These are phyloP conservation scores for Herpetomonas samuelpessoai DNA, from an alignment of 208 protist species.

Conservation along the genomic window DNA sequence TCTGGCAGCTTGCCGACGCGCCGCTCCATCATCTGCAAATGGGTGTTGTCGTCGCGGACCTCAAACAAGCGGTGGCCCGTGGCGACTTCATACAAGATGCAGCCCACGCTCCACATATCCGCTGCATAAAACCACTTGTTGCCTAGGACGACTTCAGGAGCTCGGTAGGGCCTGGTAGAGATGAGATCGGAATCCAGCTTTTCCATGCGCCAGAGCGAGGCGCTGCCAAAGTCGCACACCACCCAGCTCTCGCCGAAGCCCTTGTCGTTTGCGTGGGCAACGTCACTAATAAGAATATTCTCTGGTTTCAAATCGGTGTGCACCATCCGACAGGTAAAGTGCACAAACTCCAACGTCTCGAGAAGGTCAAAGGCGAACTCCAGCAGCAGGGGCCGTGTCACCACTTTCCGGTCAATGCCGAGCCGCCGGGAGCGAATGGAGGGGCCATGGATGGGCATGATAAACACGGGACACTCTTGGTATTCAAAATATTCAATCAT, in stretches of 20 bases:
- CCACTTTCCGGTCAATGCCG: conserved; percentile 54
- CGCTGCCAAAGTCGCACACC: conserved; percentile 89
- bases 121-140: conserved; percentile 87
- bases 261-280: conserved; percentile 29
- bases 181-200: conserved; percentile 80
- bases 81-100: conserved; percentile 92
- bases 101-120: conserved; percentile 94
- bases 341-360: conserved; percentile 73
- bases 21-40: conserved; percentile 77
- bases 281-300: conserved; percentile 93
- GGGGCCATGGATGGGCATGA: conserved; percentile 77
- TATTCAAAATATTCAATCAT: conserved; percentile 82
- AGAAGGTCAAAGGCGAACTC: conserved; percentile 70
- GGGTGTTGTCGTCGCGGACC: conserved; percentile 78
- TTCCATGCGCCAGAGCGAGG: conserved; percentile 65
- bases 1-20: conserved; percentile 65
- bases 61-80: conserved; percentile 91
- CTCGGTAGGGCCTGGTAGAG: conserved; percentile 90
- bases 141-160: conserved; percentile 87
- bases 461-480: conserved; percentile 66
- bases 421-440: conserved; percentile 65
- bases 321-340: conserved; percentile 87
- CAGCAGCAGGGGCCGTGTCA: conserved; percentile 50
- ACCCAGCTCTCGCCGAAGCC: conserved; percentile 64
- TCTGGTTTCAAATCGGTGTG: conserved; percentile 97